Evolutionary conservation across 163 green algal genomes (phyloP).

Genomic region (Trebouxia gelatinosa): DNA sequence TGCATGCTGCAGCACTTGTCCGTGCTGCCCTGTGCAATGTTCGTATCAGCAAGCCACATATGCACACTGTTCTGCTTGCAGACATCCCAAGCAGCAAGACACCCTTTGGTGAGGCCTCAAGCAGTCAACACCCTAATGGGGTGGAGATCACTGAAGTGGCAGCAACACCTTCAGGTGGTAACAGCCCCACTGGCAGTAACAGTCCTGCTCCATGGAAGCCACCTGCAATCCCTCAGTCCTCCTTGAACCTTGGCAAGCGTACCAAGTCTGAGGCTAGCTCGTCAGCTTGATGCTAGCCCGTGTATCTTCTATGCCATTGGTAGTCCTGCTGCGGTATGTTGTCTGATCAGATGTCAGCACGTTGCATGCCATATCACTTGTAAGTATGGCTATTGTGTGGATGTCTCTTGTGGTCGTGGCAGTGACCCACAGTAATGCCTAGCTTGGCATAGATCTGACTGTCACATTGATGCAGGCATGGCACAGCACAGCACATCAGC

Average conservation of each 20-base stretch:
- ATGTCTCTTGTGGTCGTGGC: background rate
- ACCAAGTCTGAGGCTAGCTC: background rate
- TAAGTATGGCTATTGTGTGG: background rate
- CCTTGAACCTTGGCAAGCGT: constrained; percentile 14
- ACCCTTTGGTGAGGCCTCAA: too few relatives aligned
- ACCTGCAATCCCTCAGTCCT: constrained; percentile 27
- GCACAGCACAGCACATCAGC: too few relatives aligned
- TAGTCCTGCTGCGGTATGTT: background rate
- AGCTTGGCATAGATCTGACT: background rate
- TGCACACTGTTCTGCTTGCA: too few relatives aligned
- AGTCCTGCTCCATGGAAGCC: constrained; percentile 13
- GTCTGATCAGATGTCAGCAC: background rate
- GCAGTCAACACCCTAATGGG: too few relatives aligned
- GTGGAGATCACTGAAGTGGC: constrained; percentile 9
- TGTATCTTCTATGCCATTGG: background rate
- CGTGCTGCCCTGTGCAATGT: too few relatives aligned
- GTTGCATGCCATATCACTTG: background rate
- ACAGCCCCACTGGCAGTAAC: background rate
- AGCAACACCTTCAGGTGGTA: background rate
- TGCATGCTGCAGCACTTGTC: too few relatives aligned
- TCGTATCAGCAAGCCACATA: too few relatives aligned
- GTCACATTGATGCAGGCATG: background rate
- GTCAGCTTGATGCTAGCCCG: background rate
- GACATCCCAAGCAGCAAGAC: too few relatives aligned
- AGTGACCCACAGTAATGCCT: background rate